Percentiles rank a stretch among this genome's conserved stretches.
These are phyloP conservation scores for Metschnikowia similis DNA, from an alignment of 805 yeast species.

Conservation along the genomic window DNA sequence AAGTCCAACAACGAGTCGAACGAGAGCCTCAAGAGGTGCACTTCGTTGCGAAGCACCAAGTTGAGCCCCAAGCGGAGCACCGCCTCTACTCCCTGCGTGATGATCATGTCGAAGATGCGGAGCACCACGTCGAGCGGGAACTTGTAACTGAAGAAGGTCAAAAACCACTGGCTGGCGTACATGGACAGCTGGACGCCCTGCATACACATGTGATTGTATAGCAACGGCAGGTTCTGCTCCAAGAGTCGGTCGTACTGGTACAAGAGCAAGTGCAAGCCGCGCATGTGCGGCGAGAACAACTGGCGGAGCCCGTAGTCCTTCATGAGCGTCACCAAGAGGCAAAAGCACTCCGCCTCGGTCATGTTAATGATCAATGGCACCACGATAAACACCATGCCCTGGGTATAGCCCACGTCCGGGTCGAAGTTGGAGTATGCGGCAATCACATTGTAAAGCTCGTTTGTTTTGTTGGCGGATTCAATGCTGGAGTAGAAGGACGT, in stretches of 20 bases:
- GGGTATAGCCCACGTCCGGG: constrained; percentile 94
- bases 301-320: constrained; percentile 75
- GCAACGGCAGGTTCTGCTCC: constrained; percentile 69
- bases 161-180: constrained; percentile 98
- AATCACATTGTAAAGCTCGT: constrained; percentile 67
- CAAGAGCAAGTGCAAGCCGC: constrained; percentile 77
- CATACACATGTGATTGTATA: constrained; percentile 70
- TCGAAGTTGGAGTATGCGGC: constrained; percentile 84
- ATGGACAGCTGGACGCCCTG: constrained; percentile 89
- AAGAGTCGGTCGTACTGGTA: constrained; percentile 88
- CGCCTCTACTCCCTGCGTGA: constrained; percentile 89
- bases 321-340: constrained; percentile 78
- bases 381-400: constrained; percentile 93
- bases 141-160: constrained; percentile 91
- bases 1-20: constrained; percentile 77
- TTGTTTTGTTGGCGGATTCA: constrained; percentile 51
- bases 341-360: constrained; percentile 81
- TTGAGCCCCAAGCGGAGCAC: constrained; percentile 80
- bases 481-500: constrained; percentile 72
- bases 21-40: constrained; percentile 50
- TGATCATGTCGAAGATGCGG: constrained; percentile 80
- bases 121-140: constrained; percentile 87
- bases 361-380: constrained; percentile 81
- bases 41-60: constrained; percentile 66
- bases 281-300: constrained; percentile 84